These are phyloP conservation scores for Globisporangium abappressorium DNA, from an alignment of 352 stramenopile species.

Conservation along the genomic window DNA sequence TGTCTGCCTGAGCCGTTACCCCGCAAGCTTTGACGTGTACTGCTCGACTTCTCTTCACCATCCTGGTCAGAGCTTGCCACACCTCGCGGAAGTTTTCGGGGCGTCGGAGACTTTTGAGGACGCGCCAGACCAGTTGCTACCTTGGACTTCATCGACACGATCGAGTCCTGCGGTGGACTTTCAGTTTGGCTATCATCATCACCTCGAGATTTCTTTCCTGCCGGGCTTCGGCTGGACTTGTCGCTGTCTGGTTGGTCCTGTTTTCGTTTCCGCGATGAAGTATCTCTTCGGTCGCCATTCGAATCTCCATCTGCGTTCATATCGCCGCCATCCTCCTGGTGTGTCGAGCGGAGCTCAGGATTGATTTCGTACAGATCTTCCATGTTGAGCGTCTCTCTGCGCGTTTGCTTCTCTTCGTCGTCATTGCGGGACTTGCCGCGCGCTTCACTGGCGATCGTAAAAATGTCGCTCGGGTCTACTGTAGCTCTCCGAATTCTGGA, in stretches of 20 bases:
- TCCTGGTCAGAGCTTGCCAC: neutral
- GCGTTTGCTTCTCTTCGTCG: conserved; percentile 16
- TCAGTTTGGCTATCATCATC: conserved; percentile 3
- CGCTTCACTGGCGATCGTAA: conserved; percentile 20
- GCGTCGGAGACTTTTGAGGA: conserved; percentile 21
- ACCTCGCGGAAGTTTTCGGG: conserved; percentile 10
- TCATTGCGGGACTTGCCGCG: neutral
- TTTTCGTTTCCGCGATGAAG: conserved; percentile 29
- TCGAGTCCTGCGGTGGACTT: conserved; percentile 16
- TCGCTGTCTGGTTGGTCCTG: conserved; percentile 13
- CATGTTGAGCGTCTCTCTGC: conserved; percentile 61
- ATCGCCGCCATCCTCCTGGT: neutral
- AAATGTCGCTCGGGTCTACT: conserved; percentile 47
- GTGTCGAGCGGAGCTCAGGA: conserved; percentile 13
- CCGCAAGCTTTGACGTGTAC: neutral
- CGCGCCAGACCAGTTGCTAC: conserved; percentile 12
- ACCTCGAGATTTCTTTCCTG: conserved; percentile 14
- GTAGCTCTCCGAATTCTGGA: conserved; percentile 38
- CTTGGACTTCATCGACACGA: conserved; percentile 14
- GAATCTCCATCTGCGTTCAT: neutral
- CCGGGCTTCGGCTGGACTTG: neutral
- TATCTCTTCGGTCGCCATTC: conserved; percentile 9
- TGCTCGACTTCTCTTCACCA: neutral
- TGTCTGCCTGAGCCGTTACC: conserved; percentile 3
- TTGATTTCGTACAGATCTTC: conserved; percentile 43